Evolutionary conservation across 169 alveolate genomes (phyloP), one percentile per base, ranked within the genome.

Genomic region (Plasmodium coatneyi): DNA sequence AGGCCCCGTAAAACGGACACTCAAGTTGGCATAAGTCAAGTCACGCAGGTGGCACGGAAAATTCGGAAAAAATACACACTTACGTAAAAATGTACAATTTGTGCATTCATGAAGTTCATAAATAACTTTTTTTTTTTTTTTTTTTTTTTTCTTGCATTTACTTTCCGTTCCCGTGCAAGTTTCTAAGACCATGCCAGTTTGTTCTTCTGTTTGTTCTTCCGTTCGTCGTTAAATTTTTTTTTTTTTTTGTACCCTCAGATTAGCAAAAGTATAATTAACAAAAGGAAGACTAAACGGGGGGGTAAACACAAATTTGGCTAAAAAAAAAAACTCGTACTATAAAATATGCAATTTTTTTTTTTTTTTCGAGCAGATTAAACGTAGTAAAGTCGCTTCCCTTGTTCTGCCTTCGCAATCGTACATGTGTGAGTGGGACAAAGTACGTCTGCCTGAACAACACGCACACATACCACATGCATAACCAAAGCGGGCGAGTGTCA

Each of bases 401-500:
- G 19, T 66, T 66, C 76, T 22, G n/a, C 76, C 76, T 66, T 66
- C 36, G 76, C 36, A 66, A 66, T 66, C 76, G 76, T 66, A 22
- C 22, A 28, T 66, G 41, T 66, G 76, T 66, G 76, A 66, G 36
- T 22, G n/a, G 39, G n/a, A 5, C 36, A 66, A 9, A 0, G 39
- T 66, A 66, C 36, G 76, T 66, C 30, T 66, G 39, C 36, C 36
- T 66, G 16, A 66, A 19, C 36, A 66, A 16, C 76, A 66, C 36
- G 76, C 10, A 66, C 76, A 28, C n/a, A 49, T 12, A 49, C 60
- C 60, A 22, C 76, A 66, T 22, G 25, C 36, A 66, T 66, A 49
- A 49, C 60, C 60, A 49, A 49, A 14, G 76, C 76, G 76, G 2
- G 36, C 3, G 36, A 66, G 76, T 22, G 36, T 22, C 36, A 28